Percentiles rank a stretch among this genome's conserved stretches.
Evolutionary conservation across 148 eudicot species (phyloP).

Genomic region (Amaranthus hypochondriacus): DNA sequence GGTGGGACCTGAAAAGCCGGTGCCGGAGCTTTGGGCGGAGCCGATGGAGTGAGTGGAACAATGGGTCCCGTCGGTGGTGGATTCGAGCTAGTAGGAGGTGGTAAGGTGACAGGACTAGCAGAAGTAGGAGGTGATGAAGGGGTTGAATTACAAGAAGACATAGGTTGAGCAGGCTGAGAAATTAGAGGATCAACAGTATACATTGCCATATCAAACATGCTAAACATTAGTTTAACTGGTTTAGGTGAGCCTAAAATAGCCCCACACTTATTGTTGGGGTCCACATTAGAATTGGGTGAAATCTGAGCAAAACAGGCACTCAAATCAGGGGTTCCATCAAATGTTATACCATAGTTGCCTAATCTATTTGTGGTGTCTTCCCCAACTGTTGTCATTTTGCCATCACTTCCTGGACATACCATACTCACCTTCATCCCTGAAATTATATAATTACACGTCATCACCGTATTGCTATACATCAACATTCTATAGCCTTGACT

Average conservation of each 20-base stretch:
- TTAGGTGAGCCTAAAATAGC: constrained; percentile 56
- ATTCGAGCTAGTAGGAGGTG: not conserved
- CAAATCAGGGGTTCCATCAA: constrained; percentile 70
- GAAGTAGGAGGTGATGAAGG: constrained; percentile 9
- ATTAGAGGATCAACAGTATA: constrained; percentile 63
- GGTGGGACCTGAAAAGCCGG: constrained; percentile 27
- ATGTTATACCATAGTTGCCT: constrained; percentile 54
- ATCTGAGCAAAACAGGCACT: constrained; percentile 48
- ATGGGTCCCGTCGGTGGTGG: not conserved
- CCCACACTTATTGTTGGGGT: constrained; percentile 33
- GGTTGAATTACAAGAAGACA: constrained; percentile 51
- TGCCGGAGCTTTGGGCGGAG: constrained; percentile 27
- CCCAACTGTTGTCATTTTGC: constrained; percentile 31
- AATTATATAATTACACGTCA: not conserved
- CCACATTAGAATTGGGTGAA: constrained; percentile 14
- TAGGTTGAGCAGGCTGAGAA: constrained; percentile 73
- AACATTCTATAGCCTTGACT: too few species aligned
- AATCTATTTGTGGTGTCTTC: constrained; percentile 66
- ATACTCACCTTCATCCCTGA: constrained; percentile 61
- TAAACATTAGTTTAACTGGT: constrained; percentile 45
- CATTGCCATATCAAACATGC: constrained; percentile 60
- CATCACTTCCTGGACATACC: constrained; percentile 54
- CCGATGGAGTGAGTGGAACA: constrained; percentile 25
- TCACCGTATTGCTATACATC: too few species aligned
- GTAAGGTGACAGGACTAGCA: constrained; percentile 10